These are phyloP conservation scores for Penicillium sp. DNA, from an alignment of 2,329 filamentous ascomycete genomes.

Conservation along the genomic window DNA sequence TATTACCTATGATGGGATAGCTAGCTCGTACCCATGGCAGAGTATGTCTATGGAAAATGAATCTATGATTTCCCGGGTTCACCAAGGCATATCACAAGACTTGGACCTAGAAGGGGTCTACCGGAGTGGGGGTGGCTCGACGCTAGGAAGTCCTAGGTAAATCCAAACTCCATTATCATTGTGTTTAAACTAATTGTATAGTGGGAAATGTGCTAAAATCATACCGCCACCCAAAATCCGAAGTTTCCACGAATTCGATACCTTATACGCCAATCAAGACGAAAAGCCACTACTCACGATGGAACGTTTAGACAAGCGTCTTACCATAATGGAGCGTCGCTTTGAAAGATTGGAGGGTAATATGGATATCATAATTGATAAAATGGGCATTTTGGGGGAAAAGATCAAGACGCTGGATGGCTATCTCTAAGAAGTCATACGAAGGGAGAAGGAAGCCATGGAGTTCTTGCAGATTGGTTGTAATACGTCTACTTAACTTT, in stretches of 20 bases:
- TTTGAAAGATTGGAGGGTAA: neutral
- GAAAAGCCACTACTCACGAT: neutral
- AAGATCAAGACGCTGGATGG: neutral
- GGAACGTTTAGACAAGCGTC: neutral
- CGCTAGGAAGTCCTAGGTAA: neutral
- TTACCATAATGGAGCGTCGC: neutral
- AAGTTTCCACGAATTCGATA: neutral
- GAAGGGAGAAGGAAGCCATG: neutral
- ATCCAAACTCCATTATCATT: neutral
- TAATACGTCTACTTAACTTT: neutral
- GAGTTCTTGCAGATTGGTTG: neutral
- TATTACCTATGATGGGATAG: neutral
- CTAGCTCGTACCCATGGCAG: constrained; percentile 34
- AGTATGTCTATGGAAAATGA: neutral
- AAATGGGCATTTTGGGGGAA: neutral
- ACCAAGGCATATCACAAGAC: neutral
- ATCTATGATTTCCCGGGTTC: neutral
- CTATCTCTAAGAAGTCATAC: neutral
- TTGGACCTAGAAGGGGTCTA: too few species aligned
- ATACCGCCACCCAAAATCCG: neutral
- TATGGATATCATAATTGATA: neutral
- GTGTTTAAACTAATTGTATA: neutral
- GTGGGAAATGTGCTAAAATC: neutral
- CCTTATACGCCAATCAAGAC: neutral
- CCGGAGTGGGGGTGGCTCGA: too few species aligned